Conservation (phyloP, 495 filamentous ascomycete species). For the Paragyromitra xinjiangensis region DNA sequence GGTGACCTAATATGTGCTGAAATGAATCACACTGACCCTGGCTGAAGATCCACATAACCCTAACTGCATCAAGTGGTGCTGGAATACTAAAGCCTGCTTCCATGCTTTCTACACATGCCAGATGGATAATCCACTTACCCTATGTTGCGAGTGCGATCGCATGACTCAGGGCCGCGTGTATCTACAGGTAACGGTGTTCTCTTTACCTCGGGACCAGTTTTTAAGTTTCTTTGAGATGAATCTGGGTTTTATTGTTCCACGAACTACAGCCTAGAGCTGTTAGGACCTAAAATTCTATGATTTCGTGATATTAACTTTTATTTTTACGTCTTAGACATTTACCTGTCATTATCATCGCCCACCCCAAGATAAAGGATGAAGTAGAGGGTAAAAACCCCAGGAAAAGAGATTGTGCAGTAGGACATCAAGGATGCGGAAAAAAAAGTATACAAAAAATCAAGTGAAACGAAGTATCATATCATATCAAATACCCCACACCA, state of each 20-base stretch:
- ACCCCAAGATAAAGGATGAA: neutral
- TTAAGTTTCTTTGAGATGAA: neutral
- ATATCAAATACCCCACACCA: conserved; percentile 5
- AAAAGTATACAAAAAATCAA: conserved; percentile 15
- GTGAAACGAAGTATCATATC: conserved; percentile 11
- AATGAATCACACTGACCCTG: no score
- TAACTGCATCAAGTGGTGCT: no score
- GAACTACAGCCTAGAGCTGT: no score
- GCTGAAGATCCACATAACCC: no score
- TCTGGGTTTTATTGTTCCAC: no score
- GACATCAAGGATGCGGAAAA: neutral
- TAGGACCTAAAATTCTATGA: no score
- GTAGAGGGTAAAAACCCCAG: no score
- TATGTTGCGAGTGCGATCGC: neutral
- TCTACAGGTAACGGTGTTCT: neutral
- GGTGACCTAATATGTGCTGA: no score
- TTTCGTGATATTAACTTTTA: neutral
- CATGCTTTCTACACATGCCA: no score
- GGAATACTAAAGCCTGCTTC: no score
- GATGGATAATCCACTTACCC: no score
- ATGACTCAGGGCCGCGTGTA: neutral
- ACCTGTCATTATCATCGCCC: neutral
- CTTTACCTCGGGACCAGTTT: neutral
- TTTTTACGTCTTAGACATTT: neutral
- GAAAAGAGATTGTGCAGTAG: neutral